A percentile compares a stretch with the other conserved stretches of the same genome.
phyloP scores from a whole-genome alignment of 2,329 filamentous ascomycete genomes.

The Fusarium globosum region DNA sequence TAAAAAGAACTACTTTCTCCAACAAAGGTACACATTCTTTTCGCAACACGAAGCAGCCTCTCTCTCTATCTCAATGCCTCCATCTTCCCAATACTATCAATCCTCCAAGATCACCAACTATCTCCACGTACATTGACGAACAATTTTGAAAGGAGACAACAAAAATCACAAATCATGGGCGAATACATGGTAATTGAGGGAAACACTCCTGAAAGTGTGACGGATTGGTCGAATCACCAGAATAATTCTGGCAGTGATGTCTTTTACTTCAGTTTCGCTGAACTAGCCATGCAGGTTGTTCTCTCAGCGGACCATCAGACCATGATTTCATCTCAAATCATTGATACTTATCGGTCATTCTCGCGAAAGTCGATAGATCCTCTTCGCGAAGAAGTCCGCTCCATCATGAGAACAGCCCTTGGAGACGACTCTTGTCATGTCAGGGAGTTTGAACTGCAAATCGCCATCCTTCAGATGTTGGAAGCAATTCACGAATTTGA shows the following conservation, averaged over 20 bases:
- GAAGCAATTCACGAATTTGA: conserved; percentile 22
- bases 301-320: conserved; percentile 7
- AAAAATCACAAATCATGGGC: background rate
- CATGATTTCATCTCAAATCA: conserved; percentile 1
- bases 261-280: conserved; percentile 11
- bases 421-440: background rate
- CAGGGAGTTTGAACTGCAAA: conserved; percentile 7
- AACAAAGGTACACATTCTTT: no score
- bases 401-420: conserved; percentile 10
- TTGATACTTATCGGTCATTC: conserved; percentile 2
- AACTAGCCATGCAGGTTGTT: conserved; percentile 7
- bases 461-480: conserved; percentile 32
- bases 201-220: conserved; percentile 11
- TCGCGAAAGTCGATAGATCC: conserved; percentile 21
- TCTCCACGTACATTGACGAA: background rate
- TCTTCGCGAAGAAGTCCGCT: conserved; percentile 26
- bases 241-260: background rate
- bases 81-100: background rate
- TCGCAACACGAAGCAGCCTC: background rate
- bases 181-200: background rate
- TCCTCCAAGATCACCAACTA: background rate
- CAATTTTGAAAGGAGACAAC: background rate
- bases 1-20: background rate
- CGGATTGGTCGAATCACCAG: background rate
- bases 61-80: background rate